Evolutionary conservation across 129 eudicot species (phyloP).

Genomic region (Tagetes patula): DNA sequence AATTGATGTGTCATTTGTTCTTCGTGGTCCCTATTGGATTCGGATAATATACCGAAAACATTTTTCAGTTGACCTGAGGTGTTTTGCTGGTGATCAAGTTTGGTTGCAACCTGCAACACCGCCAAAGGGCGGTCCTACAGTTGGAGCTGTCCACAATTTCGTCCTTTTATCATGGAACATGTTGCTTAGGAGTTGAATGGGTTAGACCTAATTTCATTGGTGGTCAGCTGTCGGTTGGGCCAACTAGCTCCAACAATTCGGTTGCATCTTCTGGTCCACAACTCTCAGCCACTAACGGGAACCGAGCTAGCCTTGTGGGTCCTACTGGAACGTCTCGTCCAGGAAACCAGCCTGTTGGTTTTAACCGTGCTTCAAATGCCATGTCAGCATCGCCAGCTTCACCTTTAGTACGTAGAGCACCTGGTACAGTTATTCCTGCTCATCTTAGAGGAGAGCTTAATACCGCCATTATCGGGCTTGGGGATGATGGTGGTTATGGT

Average conservation of each 20-base stretch:
- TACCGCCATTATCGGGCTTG: conserved; percentile 97
- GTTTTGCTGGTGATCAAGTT: conserved; percentile 99
- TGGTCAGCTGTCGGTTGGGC: conserved; percentile 62
- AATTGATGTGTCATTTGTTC: conserved; percentile 94
- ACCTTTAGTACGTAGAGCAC: conserved; percentile 67
- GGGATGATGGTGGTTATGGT: conserved; percentile 99
- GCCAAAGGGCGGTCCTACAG: conserved; percentile 93
- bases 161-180: conserved; percentile 99
- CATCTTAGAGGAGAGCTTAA: conserved; percentile 96
- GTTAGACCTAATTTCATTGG: conserved; percentile 72
- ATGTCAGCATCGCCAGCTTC: conserved; percentile 51
- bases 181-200: conserved; percentile 98
- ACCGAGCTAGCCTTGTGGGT: conserved; percentile 33
- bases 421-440: conserved; percentile 81
- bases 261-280: conserved; percentile 52
- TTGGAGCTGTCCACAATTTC: conserved; percentile 96
- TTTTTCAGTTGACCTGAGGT: conserved; percentile 98
- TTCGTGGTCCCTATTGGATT: conserved; percentile 98
- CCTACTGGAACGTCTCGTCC: conserved; percentile 53
- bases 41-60: conserved; percentile 89
- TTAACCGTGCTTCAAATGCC: conserved; percentile 57
- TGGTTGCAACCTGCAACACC: conserved; percentile 99
- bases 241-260: conserved; percentile 42
- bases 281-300: conserved; percentile 53
- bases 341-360: conserved; percentile 54